A percentile compares a stretch with the other conserved stretches of the same genome.
These are phyloP conservation scores for Zygnema circumcarinatum DNA, from an alignment of 139 green algal species.

Conservation along the genomic window DNA sequence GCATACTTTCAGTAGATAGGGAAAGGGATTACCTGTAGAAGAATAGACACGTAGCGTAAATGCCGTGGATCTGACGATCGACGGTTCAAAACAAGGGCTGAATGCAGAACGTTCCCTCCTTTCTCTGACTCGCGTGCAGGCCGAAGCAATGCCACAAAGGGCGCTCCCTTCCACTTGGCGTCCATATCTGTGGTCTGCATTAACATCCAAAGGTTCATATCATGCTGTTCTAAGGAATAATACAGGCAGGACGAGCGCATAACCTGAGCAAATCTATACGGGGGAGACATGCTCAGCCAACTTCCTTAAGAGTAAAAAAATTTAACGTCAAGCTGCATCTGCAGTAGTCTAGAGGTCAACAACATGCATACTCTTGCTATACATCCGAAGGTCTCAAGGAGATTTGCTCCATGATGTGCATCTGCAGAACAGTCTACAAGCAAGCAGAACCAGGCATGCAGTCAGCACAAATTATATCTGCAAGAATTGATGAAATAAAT, in stretches of 20 bases:
- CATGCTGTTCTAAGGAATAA: background rate
- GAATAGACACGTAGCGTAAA: slow-evolving; percentile 20
- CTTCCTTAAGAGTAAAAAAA: too few relatives aligned
- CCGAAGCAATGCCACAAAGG: slow-evolving; percentile 12
- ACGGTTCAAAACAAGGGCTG: background rate
- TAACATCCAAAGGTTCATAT: too few relatives aligned
- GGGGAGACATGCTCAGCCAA: background rate
- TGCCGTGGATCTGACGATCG: background rate
- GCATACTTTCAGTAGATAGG: background rate
- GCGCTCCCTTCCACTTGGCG: slow-evolving; percentile 17
- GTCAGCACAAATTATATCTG: too few relatives aligned
- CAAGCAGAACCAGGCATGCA: too few relatives aligned
- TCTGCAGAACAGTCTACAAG: too few relatives aligned
- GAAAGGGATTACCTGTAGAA: slow-evolving; percentile 23
- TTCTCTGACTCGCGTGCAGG: background rate
- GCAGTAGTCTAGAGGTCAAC: too few relatives aligned
- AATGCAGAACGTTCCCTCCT: background rate
- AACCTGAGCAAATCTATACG: background rate
- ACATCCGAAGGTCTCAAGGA: too few relatives aligned
- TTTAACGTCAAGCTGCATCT: background rate
- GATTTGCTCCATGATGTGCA: too few relatives aligned
- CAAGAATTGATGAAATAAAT: too few relatives aligned
- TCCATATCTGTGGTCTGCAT: slow-evolving; percentile 1
- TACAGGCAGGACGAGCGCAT: background rate
- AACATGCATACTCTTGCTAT: too few relatives aligned